Percentiles rank a stretch among this genome's conserved stretches.
Conservation (phyloP, 169 alveolate species). For the Babesia microti region DNA sequence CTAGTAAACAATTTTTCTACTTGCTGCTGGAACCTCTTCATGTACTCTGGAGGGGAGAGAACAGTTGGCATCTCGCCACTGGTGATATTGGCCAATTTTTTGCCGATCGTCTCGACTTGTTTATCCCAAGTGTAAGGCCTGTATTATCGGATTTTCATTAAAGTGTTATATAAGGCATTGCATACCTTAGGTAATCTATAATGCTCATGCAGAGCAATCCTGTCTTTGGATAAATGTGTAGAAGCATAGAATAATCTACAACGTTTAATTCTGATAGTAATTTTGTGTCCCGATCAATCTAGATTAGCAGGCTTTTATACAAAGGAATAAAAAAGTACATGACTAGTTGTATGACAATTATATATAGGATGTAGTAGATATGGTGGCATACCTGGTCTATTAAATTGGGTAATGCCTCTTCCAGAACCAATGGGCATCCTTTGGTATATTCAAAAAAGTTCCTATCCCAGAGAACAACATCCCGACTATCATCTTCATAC, state of each 20-base stretch:
- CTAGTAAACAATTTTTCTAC: constrained; percentile 11
- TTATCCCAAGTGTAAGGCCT: constrained; percentile 53
- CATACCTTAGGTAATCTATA: constrained; percentile 32
- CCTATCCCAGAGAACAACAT: constrained; percentile 32
- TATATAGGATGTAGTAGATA: too few relatives aligned
- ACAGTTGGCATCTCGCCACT: constrained; percentile 42
- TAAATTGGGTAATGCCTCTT: neutral
- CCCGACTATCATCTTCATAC: neutral
- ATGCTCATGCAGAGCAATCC: constrained; percentile 25
- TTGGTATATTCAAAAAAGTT: constrained; percentile 35
- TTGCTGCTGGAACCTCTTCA: constrained; percentile 17
- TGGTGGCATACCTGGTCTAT: too few relatives aligned
- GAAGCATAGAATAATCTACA: constrained; percentile 40
- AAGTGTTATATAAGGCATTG: neutral
- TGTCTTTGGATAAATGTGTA: constrained; percentile 23
- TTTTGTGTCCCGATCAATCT: constrained; percentile 15
- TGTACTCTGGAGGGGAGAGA: constrained; percentile 40
- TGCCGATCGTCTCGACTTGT: constrained; percentile 46
- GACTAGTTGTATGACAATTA: too few relatives aligned
- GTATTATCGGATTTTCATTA: neutral
- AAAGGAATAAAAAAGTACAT: too few relatives aligned
- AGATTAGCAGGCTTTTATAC: too few relatives aligned
- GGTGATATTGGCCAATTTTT: constrained; percentile 42
- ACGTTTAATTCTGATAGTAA: constrained; percentile 29
- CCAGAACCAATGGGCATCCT: constrained; percentile 37